A percentile compares a stretch with the other conserved stretches of the same genome.
These are phyloP conservation scores for Chlamydomonas reinhardtii DNA, from an alignment of 163 green algal genomes.

Conservation along the genomic window DNA sequence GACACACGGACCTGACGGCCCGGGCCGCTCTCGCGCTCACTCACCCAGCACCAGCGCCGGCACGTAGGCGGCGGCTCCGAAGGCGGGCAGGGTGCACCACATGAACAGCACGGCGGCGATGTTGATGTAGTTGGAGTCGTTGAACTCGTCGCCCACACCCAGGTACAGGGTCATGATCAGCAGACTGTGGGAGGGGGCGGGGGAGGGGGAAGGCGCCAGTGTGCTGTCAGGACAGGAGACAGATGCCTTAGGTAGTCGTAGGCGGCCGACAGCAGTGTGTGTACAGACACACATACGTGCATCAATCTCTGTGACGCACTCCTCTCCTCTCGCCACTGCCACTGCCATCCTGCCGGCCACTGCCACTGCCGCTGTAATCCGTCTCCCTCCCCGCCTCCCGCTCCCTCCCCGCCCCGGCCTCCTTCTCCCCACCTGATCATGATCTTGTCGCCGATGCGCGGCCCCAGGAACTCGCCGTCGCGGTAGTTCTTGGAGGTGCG, in stretches of 20 bases:
- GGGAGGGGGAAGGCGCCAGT: background rate
- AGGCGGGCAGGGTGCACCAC: conserved; percentile 73
- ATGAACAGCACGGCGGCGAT: conserved; percentile 74
- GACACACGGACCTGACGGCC: too few relatives aligned
- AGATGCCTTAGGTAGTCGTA: too few relatives aligned
- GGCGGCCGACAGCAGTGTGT: too few relatives aligned
- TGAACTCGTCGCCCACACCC: conserved; percentile 52
- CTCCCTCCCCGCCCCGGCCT: too few relatives aligned
- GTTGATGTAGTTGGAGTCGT: conserved; percentile 67
- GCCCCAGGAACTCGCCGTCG: conserved; percentile 76
- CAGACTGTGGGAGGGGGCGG: conserved; percentile 27
- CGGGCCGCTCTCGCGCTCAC: background rate
- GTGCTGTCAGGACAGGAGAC: too few relatives aligned
- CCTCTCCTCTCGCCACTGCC: too few relatives aligned
- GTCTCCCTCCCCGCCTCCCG: background rate
- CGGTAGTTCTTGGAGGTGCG: conserved; percentile 78
- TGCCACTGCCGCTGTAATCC: too few relatives aligned
- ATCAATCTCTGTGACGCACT: too few relatives aligned
- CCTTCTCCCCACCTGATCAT: conserved; percentile 56
- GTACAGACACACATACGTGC: too few relatives aligned
- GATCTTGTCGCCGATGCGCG: conserved; percentile 85
- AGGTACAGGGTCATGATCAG: conserved; percentile 75
- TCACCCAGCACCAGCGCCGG: conserved; percentile 72
- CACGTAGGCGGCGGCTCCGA: conserved; percentile 77
- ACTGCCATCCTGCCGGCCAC: too few relatives aligned